phyloP scores from a whole-genome alignment of 768 basidiomycete species.

The Pleurotus tuber-regium region DNA sequence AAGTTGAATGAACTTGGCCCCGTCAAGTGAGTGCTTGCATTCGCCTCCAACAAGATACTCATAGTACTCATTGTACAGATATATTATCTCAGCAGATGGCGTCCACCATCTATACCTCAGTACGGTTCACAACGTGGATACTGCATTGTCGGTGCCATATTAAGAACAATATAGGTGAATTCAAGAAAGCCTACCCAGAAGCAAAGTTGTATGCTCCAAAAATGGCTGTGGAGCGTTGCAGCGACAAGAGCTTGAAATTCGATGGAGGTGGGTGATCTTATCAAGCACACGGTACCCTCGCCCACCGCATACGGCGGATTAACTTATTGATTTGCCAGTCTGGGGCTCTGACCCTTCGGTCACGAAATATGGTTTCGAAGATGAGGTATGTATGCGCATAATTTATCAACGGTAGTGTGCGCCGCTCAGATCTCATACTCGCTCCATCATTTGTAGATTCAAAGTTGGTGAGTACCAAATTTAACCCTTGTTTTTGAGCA shows the following conservation, averaged over 20 bases:
- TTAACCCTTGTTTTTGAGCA: background rate
- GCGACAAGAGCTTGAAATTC: constrained; percentile 50
- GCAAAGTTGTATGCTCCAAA: constrained; percentile 72
- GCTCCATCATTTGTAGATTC: constrained; percentile 32
- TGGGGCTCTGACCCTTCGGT: background rate
- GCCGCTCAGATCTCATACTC: background rate
- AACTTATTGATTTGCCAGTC: background rate
- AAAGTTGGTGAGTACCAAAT: constrained; percentile 40
- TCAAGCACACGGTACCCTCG: background rate
- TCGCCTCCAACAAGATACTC: background rate
- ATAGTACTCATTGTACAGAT: constrained; percentile 31
- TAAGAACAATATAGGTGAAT: constrained; percentile 40
- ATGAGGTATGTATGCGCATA: background rate
- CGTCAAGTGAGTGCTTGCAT: constrained; percentile 49
- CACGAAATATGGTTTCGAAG: background rate
- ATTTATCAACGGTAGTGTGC: background rate
- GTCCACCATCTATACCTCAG: constrained; percentile 62
- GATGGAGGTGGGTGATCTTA: constrained; percentile 56
- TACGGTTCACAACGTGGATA: constrained; percentile 22
- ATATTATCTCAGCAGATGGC: constrained; percentile 54
- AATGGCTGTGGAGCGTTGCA: constrained; percentile 48
- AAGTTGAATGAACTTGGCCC: constrained; percentile 63
- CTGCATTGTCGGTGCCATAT: constrained; percentile 2
- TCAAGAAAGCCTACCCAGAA: constrained; percentile 64
- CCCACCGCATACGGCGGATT: background rate